Conservation (phyloP, 2,329 filamentous ascomycete genomes). For the Pseudophaeomoniella oleicola region DNA sequence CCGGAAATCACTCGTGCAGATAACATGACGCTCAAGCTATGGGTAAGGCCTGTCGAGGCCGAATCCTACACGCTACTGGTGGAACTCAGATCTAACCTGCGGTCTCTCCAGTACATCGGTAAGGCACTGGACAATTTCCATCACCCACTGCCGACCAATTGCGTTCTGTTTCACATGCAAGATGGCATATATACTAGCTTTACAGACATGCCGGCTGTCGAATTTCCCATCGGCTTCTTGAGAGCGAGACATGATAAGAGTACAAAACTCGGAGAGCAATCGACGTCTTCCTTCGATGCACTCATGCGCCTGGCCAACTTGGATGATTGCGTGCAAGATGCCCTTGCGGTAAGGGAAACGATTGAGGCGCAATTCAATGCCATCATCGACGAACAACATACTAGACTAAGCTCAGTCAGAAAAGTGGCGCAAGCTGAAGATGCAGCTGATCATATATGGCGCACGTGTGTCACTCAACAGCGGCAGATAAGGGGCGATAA, state of each 20-base stretch:
- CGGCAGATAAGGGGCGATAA: conserved; percentile 13
- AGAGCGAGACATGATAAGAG: conserved; percentile 4
- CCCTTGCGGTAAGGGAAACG: conserved; percentile 58
- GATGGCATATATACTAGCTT: conserved; percentile 75
- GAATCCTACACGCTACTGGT: conserved; percentile 49
- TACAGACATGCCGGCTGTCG: conserved; percentile 45
- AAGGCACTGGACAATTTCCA: conserved; percentile 48
- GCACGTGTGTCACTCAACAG: conserved; percentile 8
- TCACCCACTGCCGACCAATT: conserved; percentile 65
- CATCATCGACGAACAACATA: conserved; percentile 23
- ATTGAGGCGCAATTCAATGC: conserved; percentile 65
- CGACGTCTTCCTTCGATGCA: conserved; percentile 71
- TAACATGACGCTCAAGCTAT: conserved; percentile 54
- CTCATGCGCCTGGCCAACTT: conserved; percentile 80
- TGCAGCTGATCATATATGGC: conserved; percentile 4
- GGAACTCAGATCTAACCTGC: conserved; percentile 57
- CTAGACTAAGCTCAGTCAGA: conserved; percentile 19
- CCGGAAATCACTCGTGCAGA: conserved; percentile 52
- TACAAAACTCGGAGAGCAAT: conserved; percentile 34
- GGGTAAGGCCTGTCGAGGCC: conserved; percentile 47
- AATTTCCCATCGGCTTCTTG: conserved; percentile 13
- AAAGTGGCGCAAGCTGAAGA: conserved; percentile 12
- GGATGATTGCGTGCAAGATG: conserved; percentile 83
- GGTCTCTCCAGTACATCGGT: conserved; percentile 64
- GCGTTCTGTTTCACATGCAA: conserved; percentile 67